These are phyloP conservation scores for Ogataea glucozyma DNA, from an alignment of 805 yeast species.

Conservation along the genomic window DNA sequence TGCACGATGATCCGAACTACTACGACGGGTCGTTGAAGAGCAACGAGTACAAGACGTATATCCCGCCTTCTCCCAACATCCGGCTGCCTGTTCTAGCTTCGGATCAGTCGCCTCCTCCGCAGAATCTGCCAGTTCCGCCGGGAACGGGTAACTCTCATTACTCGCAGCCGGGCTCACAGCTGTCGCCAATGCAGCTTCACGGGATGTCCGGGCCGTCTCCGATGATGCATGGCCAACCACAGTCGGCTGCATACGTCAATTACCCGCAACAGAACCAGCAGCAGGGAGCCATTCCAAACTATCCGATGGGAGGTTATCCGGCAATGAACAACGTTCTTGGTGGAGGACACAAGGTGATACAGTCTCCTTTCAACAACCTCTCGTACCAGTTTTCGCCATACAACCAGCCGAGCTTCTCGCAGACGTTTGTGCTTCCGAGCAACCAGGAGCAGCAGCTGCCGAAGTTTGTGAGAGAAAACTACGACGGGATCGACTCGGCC, in stretches of 20 bases:
- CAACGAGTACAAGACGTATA: slow-evolving; percentile 32
- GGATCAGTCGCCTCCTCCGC: slow-evolving; percentile 21
- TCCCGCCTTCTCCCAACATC: slow-evolving; percentile 34
- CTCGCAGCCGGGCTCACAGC: no score
- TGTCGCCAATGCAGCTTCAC: slow-evolving; percentile 13
- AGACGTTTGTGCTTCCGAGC: slow-evolving; percentile 40
- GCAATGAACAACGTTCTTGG: slow-evolving; percentile 16
- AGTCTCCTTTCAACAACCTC: slow-evolving; percentile 34
- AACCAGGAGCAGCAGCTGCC: slow-evolving; percentile 37
- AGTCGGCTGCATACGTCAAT: slow-evolving; percentile 10
- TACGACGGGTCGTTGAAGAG: slow-evolving; percentile 31
- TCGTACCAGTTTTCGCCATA: slow-evolving; percentile 35
- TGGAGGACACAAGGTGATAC: slow-evolving; percentile 32
- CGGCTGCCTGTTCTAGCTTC: slow-evolving; percentile 24
- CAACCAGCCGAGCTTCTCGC: slow-evolving; percentile 32
- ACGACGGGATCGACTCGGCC: slow-evolving; percentile 33
- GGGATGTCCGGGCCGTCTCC: slow-evolving; percentile 14
- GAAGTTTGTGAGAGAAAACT: slow-evolving; percentile 35
- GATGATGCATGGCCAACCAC: slow-evolving; percentile 3
- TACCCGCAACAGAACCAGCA: slow-evolving; percentile 11
- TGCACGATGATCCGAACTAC: slow-evolving; percentile 72
- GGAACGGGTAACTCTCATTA: no score
- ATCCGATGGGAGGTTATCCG: slow-evolving; percentile 4
- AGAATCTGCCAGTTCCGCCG: slow-evolving; percentile 17
- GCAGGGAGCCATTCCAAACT: slow-evolving; percentile 13